Conservation (phyloP, 441 rosid species). For the Mallotus japonicus region DNA sequence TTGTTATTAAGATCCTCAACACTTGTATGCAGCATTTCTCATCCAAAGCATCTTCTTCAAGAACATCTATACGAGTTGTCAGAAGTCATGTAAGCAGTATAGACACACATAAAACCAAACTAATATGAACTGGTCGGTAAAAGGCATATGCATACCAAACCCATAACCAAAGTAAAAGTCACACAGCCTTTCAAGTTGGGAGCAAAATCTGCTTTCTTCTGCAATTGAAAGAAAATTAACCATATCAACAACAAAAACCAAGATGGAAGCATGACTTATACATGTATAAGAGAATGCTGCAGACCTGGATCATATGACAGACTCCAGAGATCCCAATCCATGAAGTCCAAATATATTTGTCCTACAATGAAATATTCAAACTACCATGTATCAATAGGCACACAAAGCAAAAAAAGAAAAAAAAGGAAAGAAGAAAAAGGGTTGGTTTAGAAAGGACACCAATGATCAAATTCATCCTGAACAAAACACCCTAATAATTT, state of each 20-base stretch:
- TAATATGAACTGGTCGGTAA: not conserved
- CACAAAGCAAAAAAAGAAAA: not conserved
- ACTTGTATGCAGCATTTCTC: conserved; percentile 56
- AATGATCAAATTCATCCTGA: not conserved
- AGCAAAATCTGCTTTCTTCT: conserved; percentile 31
- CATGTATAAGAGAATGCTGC: not conserved
- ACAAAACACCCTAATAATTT: not conserved
- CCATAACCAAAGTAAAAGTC: conserved; percentile 49
- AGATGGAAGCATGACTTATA: conserved; percentile 1
- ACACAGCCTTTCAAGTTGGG: conserved; percentile 34
- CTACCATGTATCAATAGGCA: conserved; percentile 3
- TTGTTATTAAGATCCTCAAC: conserved; percentile 45
- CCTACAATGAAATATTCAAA: conserved; percentile 28
- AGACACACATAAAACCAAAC: not conserved
- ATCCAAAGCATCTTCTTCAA: conserved; percentile 55
- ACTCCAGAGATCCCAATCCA: conserved; percentile 64
- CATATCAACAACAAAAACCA: conserved; percentile 15
- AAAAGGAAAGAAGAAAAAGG: not conserved
- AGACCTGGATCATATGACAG: conserved; percentile 41
- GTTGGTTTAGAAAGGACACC: not conserved
- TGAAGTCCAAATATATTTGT: conserved; percentile 25
- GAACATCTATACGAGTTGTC: conserved; percentile 35
- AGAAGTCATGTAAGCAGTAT: conserved; percentile 1
- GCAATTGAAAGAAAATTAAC: conserved; percentile 28
- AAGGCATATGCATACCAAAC: conserved; percentile 38